A percentile compares a stretch with the other conserved stretches of the same genome.
These are phyloP conservation scores for Podospora conica DNA, from an alignment of 495 filamentous ascomycete species.

Conservation along the genomic window DNA sequence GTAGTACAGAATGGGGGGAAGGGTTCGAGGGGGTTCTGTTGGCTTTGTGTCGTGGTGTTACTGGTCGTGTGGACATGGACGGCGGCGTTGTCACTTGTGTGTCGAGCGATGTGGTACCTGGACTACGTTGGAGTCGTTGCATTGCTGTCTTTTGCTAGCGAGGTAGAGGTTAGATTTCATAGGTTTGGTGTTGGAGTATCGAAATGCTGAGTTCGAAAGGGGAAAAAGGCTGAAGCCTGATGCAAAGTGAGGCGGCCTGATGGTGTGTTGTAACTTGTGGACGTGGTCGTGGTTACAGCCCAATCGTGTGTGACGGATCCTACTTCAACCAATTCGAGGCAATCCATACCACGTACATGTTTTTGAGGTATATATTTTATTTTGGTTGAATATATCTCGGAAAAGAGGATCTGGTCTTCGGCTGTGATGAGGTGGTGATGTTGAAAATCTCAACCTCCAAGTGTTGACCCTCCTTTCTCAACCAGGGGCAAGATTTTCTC, in stretches of 20 bases:
- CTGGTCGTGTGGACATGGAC: neutral
- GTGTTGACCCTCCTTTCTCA: too few species aligned
- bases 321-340: neutral
- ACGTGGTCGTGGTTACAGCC: neutral
- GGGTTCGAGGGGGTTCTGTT: neutral
- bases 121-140: neutral
- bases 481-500: too few species aligned
- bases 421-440: neutral
- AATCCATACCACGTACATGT: too few species aligned
- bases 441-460: neutral
- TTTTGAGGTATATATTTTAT: too few species aligned
- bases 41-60: neutral
- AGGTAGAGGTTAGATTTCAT: neutral
- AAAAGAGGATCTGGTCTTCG: neutral
- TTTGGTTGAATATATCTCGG: neutral
- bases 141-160: neutral
- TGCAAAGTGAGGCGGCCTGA: slow-evolving; percentile 21
- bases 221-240: neutral
- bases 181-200: neutral
- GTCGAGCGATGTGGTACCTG: neutral
- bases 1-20: neutral
- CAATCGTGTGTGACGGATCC: slow-evolving; percentile 4
- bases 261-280: neutral
- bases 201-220: neutral
- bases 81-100: neutral